These are phyloP conservation scores for Aspergillus sp. DNA, from an alignment of 2,329 filamentous ascomycete genomes.

Conservation along the genomic window DNA sequence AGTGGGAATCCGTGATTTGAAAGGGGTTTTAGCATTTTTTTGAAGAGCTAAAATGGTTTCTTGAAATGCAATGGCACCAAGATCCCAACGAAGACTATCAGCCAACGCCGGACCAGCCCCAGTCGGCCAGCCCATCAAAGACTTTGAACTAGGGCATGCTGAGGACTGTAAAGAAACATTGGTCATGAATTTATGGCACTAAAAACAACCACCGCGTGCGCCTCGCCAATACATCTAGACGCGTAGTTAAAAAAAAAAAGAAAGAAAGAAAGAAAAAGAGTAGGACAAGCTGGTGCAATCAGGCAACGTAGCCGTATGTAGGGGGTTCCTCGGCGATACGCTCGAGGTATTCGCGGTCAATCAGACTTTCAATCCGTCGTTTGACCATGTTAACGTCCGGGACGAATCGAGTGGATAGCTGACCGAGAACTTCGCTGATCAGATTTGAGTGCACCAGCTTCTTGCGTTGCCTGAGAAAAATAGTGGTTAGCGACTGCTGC, in stretches of 20 bases:
- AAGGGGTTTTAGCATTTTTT: background rate
- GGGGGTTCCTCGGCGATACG: slow-evolving; percentile 44
- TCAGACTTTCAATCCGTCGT: slow-evolving; percentile 53
- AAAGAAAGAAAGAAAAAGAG: background rate
- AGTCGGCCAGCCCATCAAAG: too few species aligned
- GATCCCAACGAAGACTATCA: background rate
- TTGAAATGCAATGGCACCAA: background rate
- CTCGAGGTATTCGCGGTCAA: slow-evolving; percentile 55
- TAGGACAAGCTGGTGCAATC: slow-evolving; percentile 3
- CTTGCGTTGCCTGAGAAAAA: slow-evolving; percentile 46
- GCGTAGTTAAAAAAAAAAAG: background rate
- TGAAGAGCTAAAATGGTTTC: background rate
- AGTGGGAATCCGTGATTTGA: background rate
- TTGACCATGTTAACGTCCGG: slow-evolving; percentile 56
- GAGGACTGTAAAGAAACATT: background rate
- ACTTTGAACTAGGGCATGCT: too few species aligned
- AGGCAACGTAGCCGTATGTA: slow-evolving; percentile 48
- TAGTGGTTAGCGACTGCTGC: background rate
- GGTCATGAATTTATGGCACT: background rate
- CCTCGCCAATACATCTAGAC: background rate
- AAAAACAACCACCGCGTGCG: background rate
- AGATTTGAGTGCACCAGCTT: slow-evolving; percentile 48
- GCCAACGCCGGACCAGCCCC: background rate
- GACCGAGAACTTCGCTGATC: slow-evolving; percentile 52
- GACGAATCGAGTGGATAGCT: slow-evolving; percentile 49